Conservation (phyloP, 768 basidiomycete genomes). For the Scleroderma citrinum region DNA sequence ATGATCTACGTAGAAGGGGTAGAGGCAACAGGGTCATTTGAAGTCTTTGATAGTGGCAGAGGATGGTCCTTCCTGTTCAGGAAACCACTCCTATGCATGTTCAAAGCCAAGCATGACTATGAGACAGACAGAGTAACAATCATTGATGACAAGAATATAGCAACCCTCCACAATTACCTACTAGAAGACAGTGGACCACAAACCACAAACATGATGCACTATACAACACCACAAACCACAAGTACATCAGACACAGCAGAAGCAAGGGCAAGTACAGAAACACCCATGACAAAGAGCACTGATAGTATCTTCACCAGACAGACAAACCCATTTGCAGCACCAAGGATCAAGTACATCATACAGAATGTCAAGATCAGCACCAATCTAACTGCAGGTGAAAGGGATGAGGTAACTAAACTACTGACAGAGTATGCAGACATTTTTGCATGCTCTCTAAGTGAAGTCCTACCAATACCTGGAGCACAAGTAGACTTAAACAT, state of each 20-base stretch:
- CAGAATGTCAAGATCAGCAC: slow-evolving; percentile 20
- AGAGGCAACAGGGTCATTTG: background rate
- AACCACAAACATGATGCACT: too few species aligned
- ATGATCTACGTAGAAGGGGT: background rate
- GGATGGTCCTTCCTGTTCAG: slow-evolving; percentile 25
- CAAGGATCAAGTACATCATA: slow-evolving; percentile 14
- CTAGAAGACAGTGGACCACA: background rate
- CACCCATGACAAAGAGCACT: too few species aligned
- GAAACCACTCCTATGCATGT: slow-evolving; percentile 19
- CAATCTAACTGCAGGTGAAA: background rate
- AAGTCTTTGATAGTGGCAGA: background rate
- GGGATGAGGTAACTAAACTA: background rate
- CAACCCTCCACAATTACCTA: background rate
- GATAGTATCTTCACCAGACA: background rate
- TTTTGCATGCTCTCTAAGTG: background rate
- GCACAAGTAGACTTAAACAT: background rate
- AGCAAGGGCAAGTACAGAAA: too few species aligned
- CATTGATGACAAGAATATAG: background rate
- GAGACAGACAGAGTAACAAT: background rate
- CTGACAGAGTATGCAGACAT: background rate
- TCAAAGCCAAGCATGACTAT: slow-evolving; percentile 22
- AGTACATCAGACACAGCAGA: too few species aligned
- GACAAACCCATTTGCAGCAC: background rate
- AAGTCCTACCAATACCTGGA: background rate
- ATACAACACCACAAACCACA: background rate